phyloP scores from a whole-genome alignment of 2,329 filamentous ascomycete species.

The Aspergillus nomiae region DNA sequence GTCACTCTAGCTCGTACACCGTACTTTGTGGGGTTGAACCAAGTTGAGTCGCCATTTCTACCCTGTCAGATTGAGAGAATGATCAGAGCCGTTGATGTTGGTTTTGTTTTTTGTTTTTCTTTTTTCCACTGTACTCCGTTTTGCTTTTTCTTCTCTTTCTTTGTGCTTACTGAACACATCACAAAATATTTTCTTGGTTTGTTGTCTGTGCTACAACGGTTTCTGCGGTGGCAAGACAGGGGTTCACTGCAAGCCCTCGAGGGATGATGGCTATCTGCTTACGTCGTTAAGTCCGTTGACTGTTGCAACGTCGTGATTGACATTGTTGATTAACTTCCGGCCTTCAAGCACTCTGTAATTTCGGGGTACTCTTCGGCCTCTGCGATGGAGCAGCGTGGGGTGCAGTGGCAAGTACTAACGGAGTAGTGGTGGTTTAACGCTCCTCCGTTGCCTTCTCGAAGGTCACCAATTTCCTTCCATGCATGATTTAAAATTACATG shows the following conservation, averaged over 20 bases:
- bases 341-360: neutral
- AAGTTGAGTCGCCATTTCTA: neutral
- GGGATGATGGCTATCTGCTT: neutral
- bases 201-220: conserved; percentile 33
- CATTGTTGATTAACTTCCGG: neutral
- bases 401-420: conserved; percentile 3
- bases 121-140: neutral
- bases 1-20: conserved; percentile 1
- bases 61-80: conserved; percentile 5
- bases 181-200: conserved; percentile 3
- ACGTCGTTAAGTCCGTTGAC: neutral
- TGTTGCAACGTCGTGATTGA: neutral
- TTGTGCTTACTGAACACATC: neutral
- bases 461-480: conserved; percentile 13
- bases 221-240: conserved; percentile 16
- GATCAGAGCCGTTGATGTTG: conserved; percentile 3
- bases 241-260: conserved; percentile 5
- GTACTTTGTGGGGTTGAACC: neutral
- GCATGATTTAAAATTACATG: conserved; percentile 9
- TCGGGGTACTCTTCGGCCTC: neutral
- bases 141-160: neutral
- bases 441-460: conserved; percentile 15
- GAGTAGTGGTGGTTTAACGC: neutral
- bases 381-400: conserved; percentile 5
- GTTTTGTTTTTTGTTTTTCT: neutral